Conservation (phyloP, 495 filamentous ascomycete species). For the Penicillium coffeae region DNA sequence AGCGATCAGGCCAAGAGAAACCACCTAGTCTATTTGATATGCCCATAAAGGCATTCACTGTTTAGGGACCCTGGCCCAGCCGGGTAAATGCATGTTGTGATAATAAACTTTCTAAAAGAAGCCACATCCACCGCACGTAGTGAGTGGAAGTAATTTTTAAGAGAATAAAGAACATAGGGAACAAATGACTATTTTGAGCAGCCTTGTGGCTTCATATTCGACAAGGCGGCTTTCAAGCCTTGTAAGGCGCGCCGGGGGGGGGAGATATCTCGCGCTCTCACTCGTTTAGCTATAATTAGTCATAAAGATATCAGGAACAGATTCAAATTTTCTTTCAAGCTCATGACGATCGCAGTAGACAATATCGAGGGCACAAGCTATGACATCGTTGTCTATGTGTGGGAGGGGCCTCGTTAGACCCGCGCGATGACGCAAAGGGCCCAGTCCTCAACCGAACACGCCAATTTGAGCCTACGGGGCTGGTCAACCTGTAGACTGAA, state of each 20-base stretch:
- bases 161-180: no score
- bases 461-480: neutral
- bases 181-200: no score
- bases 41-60: slow-evolving; percentile 2
- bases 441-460: neutral
- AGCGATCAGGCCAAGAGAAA: slow-evolving; percentile 9
- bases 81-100: slow-evolving; percentile 9
- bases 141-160: no score
- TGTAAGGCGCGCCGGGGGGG: no score
- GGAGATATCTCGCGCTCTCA: no score
- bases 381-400: neutral
- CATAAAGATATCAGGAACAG: no score
- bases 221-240: no score
- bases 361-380: neutral
- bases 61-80: neutral
- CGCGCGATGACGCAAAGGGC: slow-evolving; percentile 15
- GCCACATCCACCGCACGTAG: neutral
- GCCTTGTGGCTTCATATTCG: no score
- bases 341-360: neutral
- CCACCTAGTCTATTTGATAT: neutral
- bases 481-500: no score
- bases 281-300: no score
- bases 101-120: neutral
- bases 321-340: no score
- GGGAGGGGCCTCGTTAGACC: neutral